A percentile compares a stretch with the other conserved stretches of the same genome.
Evolutionary conservation across 2,329 filamentous ascomycete species (phyloP).

Genomic region (Calonectria pseudoturangicola): DNA sequence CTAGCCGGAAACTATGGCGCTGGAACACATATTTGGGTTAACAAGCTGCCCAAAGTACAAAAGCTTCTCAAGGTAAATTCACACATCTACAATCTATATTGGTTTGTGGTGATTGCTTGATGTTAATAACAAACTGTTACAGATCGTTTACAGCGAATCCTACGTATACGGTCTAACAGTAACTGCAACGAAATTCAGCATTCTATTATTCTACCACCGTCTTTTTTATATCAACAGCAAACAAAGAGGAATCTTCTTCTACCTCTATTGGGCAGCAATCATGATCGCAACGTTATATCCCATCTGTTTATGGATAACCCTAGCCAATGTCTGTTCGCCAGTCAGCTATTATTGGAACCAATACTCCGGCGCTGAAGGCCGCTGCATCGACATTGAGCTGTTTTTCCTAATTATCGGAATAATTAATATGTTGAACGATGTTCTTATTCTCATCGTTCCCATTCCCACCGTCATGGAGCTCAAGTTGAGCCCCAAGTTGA

Average conservation of each 20-base stretch:
- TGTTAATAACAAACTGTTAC: neutral
- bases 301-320: slow-evolving; percentile 32
- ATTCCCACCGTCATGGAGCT: slow-evolving; percentile 40
- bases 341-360: slow-evolving; percentile 41
- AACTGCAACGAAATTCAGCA: slow-evolving; percentile 37
- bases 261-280: slow-evolving; percentile 31
- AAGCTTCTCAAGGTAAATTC: slow-evolving; percentile 34
- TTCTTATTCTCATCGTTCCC: slow-evolving; percentile 40
- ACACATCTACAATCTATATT: neutral
- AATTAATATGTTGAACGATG: slow-evolving; percentile 40
- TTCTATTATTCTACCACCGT: slow-evolving; percentile 41
- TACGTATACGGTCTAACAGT: slow-evolving; percentile 37
- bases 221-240: slow-evolving; percentile 31
- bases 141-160: slow-evolving; percentile 35
- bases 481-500: slow-evolving; percentile 34
- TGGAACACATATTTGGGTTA: slow-evolving; percentile 38
- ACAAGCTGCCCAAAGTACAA: slow-evolving; percentile 17
- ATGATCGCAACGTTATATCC: slow-evolving; percentile 21
- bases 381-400: slow-evolving; percentile 33
- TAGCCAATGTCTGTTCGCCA: slow-evolving; percentile 35
- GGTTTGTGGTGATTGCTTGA: neutral
- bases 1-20: slow-evolving; percentile 36
- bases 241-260: slow-evolving; percentile 6
- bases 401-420: slow-evolving; percentile 39
- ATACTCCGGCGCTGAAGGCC: slow-evolving; percentile 34